Base-by-base conservation (phyloP, 2,329 filamentous ascomycete species). In the Xylaria sp. region DNA sequence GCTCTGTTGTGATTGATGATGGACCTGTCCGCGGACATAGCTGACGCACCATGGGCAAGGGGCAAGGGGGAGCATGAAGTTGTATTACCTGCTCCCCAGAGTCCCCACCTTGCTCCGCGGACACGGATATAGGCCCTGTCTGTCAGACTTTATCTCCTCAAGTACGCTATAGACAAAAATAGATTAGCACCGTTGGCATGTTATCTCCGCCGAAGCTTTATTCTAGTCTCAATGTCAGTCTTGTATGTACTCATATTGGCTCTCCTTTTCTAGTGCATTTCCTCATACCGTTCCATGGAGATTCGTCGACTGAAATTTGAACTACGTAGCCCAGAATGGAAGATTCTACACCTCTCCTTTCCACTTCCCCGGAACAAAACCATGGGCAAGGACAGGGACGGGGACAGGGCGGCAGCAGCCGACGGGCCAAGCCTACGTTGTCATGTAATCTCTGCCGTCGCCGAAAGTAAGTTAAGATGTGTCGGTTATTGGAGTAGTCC, bases 401-500 rank as follows among this genome's bases (percentile, higher is more conserved):
- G 8, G 60, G 51, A 10, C 44, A 44, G 35, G 60, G 47, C 51
- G 25, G 35, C 13, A 27, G 35, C 47, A 18, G 57, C 16, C 63
- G 58, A 23, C 40, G 58, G 21, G 25, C 58, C 13, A 66, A 62
- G 23, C 58, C 64, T 12, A 51, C 51, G 10, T 27, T 66, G 51
- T 66, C 64, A 0, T 66, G 64, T 23, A 66, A 66, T 62, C 59
- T 61, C 50, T 61, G 58, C 42, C 64, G 58, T 37, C 64, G 58
- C 13, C 51, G 64, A 62, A 66, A 66, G 64, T 66, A 25, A 66
- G 64, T 66, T 6, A 25, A 60, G 23, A 35, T 44, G n/a, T n/a
- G n/a, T 29, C 2, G 21, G 12, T 18, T 23, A 25, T 55, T n/a
- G n/a, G n/a, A n/a, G n/a, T n/a, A n/a, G n/a, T n/a, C n/a, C n/a